phyloP scores from a whole-genome alignment of 495 filamentous ascomycete genomes.

The Podospora comata region DNA sequence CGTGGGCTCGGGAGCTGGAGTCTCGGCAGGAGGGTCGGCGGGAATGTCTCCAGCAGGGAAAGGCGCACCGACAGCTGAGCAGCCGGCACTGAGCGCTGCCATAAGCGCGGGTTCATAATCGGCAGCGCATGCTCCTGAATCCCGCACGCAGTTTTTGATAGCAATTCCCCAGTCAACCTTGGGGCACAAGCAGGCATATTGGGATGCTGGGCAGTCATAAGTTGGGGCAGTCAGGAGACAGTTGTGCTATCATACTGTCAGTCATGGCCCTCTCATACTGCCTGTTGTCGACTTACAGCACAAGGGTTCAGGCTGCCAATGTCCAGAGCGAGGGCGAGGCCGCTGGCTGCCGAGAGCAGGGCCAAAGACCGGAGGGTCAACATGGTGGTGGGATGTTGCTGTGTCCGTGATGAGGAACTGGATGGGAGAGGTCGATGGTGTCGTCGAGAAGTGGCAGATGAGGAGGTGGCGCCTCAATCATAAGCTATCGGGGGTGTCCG shows the following conservation, averaged over 20 bases:
- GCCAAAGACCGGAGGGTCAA: conserved; percentile 21
- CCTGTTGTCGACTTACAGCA: conserved; percentile 26
- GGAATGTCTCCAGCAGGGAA: not conserved
- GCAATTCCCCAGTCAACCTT: conserved; percentile 19
- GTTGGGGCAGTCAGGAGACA: conserved; percentile 10
- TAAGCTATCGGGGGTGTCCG: conserved; percentile 2
- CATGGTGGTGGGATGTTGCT: conserved; percentile 22
- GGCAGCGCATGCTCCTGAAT: conserved; percentile 20
- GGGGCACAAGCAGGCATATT: conserved; percentile 31
- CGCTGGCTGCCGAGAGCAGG: conserved; percentile 23
- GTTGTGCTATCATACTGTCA: conserved; percentile 27
- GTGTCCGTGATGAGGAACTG: not conserved
- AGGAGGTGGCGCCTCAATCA: conserved; percentile 1
- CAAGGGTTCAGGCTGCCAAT: conserved; percentile 26
- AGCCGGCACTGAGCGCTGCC: not conserved
- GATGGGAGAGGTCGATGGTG: not conserved
- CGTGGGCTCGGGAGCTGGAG: not conserved
- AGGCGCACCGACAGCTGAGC: not conserved
- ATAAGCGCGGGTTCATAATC: not conserved
- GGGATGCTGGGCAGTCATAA: conserved; percentile 22
- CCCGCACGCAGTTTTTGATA: conserved; percentile 23
- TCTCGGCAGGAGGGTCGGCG: conserved; percentile 4
- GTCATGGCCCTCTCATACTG: conserved; percentile 3
- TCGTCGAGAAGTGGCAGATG: not conserved
- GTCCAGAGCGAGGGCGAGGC: conserved; percentile 23